Base-by-base conservation (phyloP, 768 basidiomycete species). In the Russula lepida region DNA sequence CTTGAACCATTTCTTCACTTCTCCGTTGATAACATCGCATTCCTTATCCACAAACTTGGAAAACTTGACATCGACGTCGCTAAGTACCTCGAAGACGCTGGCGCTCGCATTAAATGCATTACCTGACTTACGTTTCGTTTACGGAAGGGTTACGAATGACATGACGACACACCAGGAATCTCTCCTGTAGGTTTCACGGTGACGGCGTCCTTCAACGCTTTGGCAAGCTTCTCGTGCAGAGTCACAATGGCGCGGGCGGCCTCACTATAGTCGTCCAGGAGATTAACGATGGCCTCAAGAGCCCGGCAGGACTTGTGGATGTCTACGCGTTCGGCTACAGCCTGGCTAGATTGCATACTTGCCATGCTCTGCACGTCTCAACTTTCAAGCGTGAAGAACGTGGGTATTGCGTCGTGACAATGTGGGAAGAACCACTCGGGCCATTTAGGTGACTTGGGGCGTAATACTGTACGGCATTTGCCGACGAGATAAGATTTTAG, bases 1-100 rank as follows among this genome's bases (percentile, higher is more conserved):
- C 81, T 88, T 90, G 77, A 91, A 85, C 88, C 89, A 91, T 68
- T 88, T 92, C 77, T 84, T 86, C 44, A 89, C 83, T 64, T 90
- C 89, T 32, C 75, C 71, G 64, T 81, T 83, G 53, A 89, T 74
- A 23, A 59, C 68, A 63, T 84, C 83, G 61, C 83, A 88, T 64
- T 92, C 89, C 73, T 83, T 89, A 66, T 88, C 86, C 13, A 80
- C 80, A 62, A 86, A 69, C 74, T 86, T 91, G 44, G 82, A 80
- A 71, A 89, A 90, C 74, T 88, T 92, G 65, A 74, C 60, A 67
- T 90, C 85, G 54, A 90, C 79, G 30, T 91, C 88, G 2, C 81
- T 79, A 49, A 89, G 73, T 17, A 79, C 75, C 54, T 92, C 89
- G 69, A 89, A 86, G 46, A 92, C 78, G 57, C 62, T 75, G 13